Evolutionary conservation across 352 stramenopile species (phyloP), one percentile per base, ranked within the genome.

Genomic region (Saprolegnia parasitica): DNA sequence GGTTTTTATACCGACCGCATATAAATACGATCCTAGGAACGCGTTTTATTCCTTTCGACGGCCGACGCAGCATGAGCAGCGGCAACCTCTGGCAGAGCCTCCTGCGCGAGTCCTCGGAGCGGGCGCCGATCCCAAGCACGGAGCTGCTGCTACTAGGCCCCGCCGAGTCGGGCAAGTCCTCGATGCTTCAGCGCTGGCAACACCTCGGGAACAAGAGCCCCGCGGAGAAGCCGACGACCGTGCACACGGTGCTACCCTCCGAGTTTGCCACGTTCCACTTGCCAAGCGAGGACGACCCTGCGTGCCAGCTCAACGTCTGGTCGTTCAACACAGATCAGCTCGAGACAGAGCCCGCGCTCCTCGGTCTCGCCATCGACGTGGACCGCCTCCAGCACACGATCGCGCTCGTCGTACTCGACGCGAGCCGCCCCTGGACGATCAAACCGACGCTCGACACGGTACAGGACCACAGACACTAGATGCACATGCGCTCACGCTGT

Each of bases 11-110:
- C 29, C 29, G 29, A 35, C 2, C 29, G 29, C 29, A 35, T 35
- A 35, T 2, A 35, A 35, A 35, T 35, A 35, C 29, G 29, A 35
- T 35, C 29, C 29, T 6, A 5, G 29, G 10, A 0, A 18, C 29
- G 52, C 15, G 15, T 57, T 57, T 18, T 47, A 32, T 32, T 46
- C 56, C n/a, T 15, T 35, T 62, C 26, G 11, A 24, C 35, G 37
- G 23, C 35, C 20, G 37, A 24, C 18, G 18, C 21, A 47, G 42
- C 24, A 71, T 71, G 49, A 55, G 40, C 18, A 64, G 66, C 47
- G 71, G 67, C 47, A 88, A 92, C 74, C 75, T 90, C 42, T 94
- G 86, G 86, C 84, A 94, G 74, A 82, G 90, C 74, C 85, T 94
- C 74, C 82, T 94, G 66, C 81, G 83, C 60, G 84, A 92, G 64